Percentiles rank a stretch among this genome's conserved stretches.
phyloP scores from a whole-genome alignment of 257 asterid genomes.

The Voacanga thouarsii region DNA sequence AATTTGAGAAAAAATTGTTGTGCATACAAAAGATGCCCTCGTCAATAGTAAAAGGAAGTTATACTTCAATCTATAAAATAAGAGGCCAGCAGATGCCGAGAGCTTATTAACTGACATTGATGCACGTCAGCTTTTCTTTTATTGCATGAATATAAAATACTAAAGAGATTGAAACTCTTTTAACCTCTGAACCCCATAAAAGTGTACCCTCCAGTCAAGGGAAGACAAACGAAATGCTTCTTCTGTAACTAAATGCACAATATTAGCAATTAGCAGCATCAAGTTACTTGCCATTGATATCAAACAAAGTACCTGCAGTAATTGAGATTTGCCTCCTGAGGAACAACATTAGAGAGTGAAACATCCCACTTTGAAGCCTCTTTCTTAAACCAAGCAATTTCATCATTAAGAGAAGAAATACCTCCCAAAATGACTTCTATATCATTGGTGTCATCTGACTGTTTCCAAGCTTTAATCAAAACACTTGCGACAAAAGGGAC shows the following conservation, averaged over 20 bases:
- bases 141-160: not conserved
- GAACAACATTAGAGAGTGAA: conserved; percentile 42
- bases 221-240: not conserved
- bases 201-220: not conserved
- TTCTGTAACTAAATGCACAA: not conserved
- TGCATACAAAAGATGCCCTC: not conserved
- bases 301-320: conserved; percentile 58
- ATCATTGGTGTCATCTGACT: conserved; percentile 47
- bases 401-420: conserved; percentile 65
- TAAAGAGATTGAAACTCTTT: not conserved
- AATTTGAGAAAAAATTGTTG: not conserved
- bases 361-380: conserved; percentile 78
- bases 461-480: conserved; percentile 73
- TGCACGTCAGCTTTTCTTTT: not conserved
- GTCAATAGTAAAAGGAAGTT: not conserved
- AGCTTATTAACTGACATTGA: not conserved
- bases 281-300: not conserved
- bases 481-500: conserved; percentile 62
- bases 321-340: conserved; percentile 52
- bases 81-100: not conserved
- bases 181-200: not conserved
- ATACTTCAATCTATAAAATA: not conserved
- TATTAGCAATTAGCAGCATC: not conserved
- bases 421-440: conserved; percentile 65
- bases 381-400: conserved; percentile 72